phyloP scores from a whole-genome alignment of 2,329 filamentous ascomycete species.

The Penicillium concentricum region DNA sequence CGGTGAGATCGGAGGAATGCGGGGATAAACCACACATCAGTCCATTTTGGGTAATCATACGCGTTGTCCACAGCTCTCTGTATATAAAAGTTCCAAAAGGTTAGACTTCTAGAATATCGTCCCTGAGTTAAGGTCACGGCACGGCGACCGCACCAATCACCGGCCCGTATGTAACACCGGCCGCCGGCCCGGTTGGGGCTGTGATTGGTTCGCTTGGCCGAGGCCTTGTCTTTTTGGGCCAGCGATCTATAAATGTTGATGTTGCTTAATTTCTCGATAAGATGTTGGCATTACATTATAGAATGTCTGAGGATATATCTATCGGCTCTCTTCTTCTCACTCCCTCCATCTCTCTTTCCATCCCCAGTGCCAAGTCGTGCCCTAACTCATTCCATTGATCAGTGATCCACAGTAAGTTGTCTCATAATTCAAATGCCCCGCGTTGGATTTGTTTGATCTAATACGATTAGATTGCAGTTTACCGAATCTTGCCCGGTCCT shows the following conservation, averaged over 20 bases:
- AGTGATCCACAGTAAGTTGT: constrained; percentile 23
- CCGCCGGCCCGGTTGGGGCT: constrained; percentile 16
- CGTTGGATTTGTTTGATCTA: constrained; percentile 19
- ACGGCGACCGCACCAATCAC: constrained; percentile 16
- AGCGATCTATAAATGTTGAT: constrained; percentile 23
- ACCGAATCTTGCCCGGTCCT: not conserved
- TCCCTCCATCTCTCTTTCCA: constrained; percentile 1
- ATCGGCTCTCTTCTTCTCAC: not conserved
- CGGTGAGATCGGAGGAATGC: constrained; percentile 15
- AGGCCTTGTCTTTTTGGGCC: constrained; percentile 11
- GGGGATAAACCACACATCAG: constrained; percentile 12
- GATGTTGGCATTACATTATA: constrained; percentile 16
- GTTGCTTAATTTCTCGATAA: constrained; percentile 17
- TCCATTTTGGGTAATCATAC: constrained; percentile 20
- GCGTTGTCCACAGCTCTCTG: constrained; percentile 11
- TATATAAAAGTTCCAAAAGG: too few relatives aligned
- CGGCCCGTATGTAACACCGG: constrained; percentile 16
- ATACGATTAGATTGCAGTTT: constrained; percentile 1
- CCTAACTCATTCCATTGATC: not conserved
- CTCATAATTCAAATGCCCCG: constrained; percentile 19
- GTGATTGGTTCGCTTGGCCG: constrained; percentile 21
- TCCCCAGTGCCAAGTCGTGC: not conserved
- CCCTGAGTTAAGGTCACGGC: constrained; percentile 17
- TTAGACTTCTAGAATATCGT: constrained; percentile 19
- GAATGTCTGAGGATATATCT: constrained; percentile 10